Base-by-base conservation (phyloP, 306 rosid species). In the Benincasa hispida region DNA sequence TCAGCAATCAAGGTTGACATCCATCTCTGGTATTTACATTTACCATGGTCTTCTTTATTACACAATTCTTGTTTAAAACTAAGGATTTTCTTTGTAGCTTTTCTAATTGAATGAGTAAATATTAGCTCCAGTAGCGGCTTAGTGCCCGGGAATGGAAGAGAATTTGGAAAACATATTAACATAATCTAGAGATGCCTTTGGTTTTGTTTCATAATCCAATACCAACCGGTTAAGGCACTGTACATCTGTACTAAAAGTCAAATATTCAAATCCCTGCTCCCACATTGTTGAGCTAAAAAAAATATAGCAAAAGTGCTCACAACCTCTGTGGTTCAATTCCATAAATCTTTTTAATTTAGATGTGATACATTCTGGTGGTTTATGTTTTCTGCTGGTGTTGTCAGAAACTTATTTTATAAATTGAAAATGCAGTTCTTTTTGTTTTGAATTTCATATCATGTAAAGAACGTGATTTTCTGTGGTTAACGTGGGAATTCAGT, bases 1-100 rank as follows among this genome's bases (percentile, higher is more conserved):
- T 79, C 75, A 61, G 77, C 57, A 67, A 60, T 77, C 22, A 82
- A 89, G 93, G 97, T 93, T 80, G 61, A 66, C 48, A 70, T 24
- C 74, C 66, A 42, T 85, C 73, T 57, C 7, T 78, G 25, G n/a
- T n/a, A 41, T 57, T 81, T 69, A 45, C 67, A 41, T 61, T 81
- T 69, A 42, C 61, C 54, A 54, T 17, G 25, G 13, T 68, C 45
- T 55, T 67, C 45, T 73, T 65, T 76, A 45, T 21, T 34, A 3
- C 21, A 72, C 28, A 67, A 39, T n/a, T 17, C 74, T 21, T 41
- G 54, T n/a, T 42, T 67, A n/a, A 67, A 57, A 22, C 21, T 30
- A 15, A 10, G 42, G 22, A 28, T 30, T 32, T 61, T 61, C 42
- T 17, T 61, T 61, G 0, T 32, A 2, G 42, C 42, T 61, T 61